Percentiles rank a stretch among this genome's conserved stretches.
Evolutionary conservation across 1,284 basidiomycete genomes (phyloP).

Genomic region (Anthracocystis setariae): DNA sequence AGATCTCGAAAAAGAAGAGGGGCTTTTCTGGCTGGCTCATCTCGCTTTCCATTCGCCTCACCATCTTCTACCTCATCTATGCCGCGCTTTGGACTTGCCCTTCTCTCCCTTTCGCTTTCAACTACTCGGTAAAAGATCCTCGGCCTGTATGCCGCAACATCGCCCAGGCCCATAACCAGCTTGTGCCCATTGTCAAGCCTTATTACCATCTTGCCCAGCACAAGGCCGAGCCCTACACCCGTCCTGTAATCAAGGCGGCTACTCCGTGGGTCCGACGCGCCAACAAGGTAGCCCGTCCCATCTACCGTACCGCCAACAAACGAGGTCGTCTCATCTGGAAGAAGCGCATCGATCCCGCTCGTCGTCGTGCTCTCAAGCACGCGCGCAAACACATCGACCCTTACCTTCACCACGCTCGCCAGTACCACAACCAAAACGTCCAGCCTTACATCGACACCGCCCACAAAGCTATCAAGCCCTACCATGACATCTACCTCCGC

Average conservation of each 20-base stretch:
- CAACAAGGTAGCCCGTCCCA: conserved; percentile 47
- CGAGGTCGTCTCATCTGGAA: conserved; percentile 53
- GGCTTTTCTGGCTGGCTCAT: conserved; percentile 47
- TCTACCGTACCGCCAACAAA: conserved; percentile 44
- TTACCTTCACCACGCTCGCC: conserved; percentile 47
- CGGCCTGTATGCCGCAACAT: conserved; percentile 60
- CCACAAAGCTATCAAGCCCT: conserved; percentile 58
- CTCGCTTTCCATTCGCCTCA: conserved; percentile 38
- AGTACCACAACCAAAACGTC: conserved; percentile 59
- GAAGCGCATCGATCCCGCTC: conserved; percentile 57
- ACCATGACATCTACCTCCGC: conserved; percentile 62
- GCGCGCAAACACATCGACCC: conserved; percentile 53
- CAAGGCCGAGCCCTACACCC: conserved; percentile 57
- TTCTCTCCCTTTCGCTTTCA: conserved; percentile 58
- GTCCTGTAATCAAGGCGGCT: conserved; percentile 48
- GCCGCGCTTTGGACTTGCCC: conserved; percentile 61
- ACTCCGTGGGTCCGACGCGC: conserved; percentile 44
- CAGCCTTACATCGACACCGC: conserved; percentile 58
- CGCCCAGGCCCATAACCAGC: conserved; percentile 53
- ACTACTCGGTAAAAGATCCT: conserved; percentile 55
- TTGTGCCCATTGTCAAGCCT: conserved; percentile 54
- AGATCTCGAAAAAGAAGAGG: conserved; percentile 13
- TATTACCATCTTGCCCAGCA: conserved; percentile 38
- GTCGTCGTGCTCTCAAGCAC: conserved; percentile 50
- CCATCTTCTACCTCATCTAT: conserved; percentile 51